phyloP scores from a whole-genome alignment of 2,329 filamentous ascomycete species.

The Neopestalotiopsis clavispora region DNA sequence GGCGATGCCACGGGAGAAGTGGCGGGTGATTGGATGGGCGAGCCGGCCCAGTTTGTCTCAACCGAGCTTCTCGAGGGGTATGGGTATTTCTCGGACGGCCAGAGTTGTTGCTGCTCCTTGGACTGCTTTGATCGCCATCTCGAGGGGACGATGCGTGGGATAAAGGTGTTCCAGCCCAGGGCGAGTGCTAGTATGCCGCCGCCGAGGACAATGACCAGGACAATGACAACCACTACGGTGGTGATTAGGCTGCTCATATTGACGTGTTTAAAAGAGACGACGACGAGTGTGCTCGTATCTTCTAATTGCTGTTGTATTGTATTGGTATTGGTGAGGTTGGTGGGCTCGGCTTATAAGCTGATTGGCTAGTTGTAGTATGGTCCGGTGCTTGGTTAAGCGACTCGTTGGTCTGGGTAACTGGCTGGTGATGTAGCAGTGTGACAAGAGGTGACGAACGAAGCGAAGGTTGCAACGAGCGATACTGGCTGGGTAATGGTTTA shows the following conservation, averaged over 20 bases:
- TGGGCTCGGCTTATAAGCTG: neutral
- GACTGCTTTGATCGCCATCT: slow-evolving; percentile 5
- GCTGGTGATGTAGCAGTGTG: neutral
- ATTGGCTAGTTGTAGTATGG: neutral
- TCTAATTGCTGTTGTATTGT: too few species aligned
- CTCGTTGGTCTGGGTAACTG: neutral
- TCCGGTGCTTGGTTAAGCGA: neutral
- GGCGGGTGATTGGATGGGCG: slow-evolving; percentile 10
- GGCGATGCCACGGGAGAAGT: slow-evolving; percentile 13
- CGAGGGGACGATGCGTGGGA: neutral
- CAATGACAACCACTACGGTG: slow-evolving; percentile 10
- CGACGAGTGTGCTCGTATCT: neutral
- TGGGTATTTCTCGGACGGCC: slow-evolving; percentile 4
- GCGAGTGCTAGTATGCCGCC: slow-evolving; percentile 5
- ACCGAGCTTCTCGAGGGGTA: neutral
- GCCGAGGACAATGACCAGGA: slow-evolving; percentile 11
- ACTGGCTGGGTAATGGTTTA: neutral
- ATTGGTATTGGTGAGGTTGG: neutral
- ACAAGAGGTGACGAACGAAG: neutral
- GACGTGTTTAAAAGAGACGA: neutral
- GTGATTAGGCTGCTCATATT: slow-evolving; percentile 8
- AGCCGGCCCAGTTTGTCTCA: slow-evolving; percentile 14
- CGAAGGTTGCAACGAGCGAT: neutral
- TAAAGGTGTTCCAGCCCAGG: slow-evolving; percentile 11
- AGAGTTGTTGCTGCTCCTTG: neutral